These are phyloP conservation scores for Kodamaea leandrae DNA, from an alignment of 805 yeast species.

Conservation along the genomic window DNA sequence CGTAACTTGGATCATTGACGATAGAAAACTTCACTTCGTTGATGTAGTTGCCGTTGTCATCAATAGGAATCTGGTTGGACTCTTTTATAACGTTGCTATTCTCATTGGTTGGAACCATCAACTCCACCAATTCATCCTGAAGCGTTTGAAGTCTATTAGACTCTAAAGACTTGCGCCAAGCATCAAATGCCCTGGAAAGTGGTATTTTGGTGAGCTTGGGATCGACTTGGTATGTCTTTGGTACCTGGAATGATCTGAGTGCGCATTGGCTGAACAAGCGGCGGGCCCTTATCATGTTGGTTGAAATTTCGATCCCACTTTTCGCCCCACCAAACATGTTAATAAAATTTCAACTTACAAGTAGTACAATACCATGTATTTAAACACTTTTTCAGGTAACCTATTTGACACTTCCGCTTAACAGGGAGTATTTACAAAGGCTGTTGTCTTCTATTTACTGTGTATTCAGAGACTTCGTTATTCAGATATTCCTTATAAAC, in stretches of 20 bases:
- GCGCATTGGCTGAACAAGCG: constrained; percentile 1
- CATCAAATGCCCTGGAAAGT: constrained; percentile 3
- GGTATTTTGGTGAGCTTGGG: constrained; percentile 4
- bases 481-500: too few species aligned
- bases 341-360: too few species aligned
- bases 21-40: constrained; percentile 36
- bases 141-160: constrained; percentile 26
- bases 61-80: constrained; percentile 21
- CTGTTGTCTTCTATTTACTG: too few species aligned
- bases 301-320: too few species aligned
- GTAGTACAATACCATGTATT: too few species aligned
- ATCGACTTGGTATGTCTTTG: constrained; percentile 2
- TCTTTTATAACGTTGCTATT: constrained; percentile 22
- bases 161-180: constrained; percentile 24
- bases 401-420: too few species aligned
- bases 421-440: too few species aligned
- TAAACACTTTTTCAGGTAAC: too few species aligned
- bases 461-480: too few species aligned
- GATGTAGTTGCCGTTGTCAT: constrained; percentile 25
- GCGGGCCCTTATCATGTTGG: background rate
- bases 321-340: too few species aligned
- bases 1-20: constrained; percentile 19
- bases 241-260: constrained; percentile 2
- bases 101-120: constrained; percentile 27
- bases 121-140: constrained; percentile 34